phyloP scores from a whole-genome alignment of 306 rosid species.

The Arachis stenosperma region DNA sequence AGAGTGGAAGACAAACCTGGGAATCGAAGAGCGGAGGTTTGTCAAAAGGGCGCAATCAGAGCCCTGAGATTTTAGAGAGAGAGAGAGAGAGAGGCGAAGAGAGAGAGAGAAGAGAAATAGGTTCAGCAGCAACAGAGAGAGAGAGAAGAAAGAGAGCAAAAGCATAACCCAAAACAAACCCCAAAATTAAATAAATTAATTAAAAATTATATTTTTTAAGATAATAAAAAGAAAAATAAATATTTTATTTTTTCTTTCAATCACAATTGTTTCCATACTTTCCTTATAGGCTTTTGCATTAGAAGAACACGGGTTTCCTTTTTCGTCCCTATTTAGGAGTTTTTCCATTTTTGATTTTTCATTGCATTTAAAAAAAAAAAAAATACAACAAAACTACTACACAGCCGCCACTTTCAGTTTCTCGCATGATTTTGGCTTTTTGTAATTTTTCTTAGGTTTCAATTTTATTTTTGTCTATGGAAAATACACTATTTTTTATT shows the following conservation, averaged over 20 bases:
- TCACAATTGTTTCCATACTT: constrained; percentile 18
- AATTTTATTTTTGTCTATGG: too few species aligned
- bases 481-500: too few species aligned
- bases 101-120: constrained; percentile 36
- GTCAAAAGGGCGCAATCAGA: constrained; percentile 56
- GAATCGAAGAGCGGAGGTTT: constrained; percentile 54
- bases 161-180: constrained; percentile 52
- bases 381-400: too few species aligned
- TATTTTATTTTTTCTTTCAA: background rate
- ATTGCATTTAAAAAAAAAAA: too few species aligned
- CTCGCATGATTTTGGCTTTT: too few species aligned
- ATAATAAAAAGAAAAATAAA: too few species aligned
- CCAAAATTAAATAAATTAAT: constrained; percentile 23
- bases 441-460: too few species aligned
- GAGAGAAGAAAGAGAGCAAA: constrained; percentile 40
- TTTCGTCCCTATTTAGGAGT: too few species aligned
- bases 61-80: constrained; percentile 74
- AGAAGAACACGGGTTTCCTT: too few species aligned
- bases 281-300: too few species aligned
- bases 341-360: too few species aligned
- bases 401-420: too few species aligned
- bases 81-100: constrained; percentile 40
- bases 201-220: background rate
- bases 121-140: constrained; percentile 48
- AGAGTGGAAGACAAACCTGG: constrained; percentile 59